Base-by-base conservation (phyloP, 768 basidiomycete genomes). In the Boletus pseudopeckii region DNA sequence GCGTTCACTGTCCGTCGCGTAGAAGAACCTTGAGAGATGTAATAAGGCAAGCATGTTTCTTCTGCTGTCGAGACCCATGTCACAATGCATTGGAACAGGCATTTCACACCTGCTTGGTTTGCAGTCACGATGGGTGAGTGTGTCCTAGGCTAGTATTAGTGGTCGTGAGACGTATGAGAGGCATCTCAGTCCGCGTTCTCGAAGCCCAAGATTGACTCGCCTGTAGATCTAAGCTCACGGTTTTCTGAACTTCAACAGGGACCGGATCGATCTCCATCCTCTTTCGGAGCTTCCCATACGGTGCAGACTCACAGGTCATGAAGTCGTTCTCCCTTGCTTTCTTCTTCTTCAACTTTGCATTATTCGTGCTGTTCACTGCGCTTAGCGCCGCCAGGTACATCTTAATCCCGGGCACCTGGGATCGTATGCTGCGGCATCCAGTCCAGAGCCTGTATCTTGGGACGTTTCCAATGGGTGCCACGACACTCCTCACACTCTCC, bases 221-320 rank as follows among this genome's bases (percentile, higher is more conserved):
- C 11, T 33, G 9, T 34, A 30, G 9, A 45, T 33, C 38, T 34
- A 18, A 20, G 4, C 52, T 53, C 37, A 56, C 32, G 3, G 4
- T 37, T 51, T 43, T 47, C 22, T 39, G 22, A 33, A 37, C 36
- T 44, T 45, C 30, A 9, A 42, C 43, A 73, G 76, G 81, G 7
- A 82, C 80, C 0, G 81, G 81, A 4, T 71, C 76, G 0, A 69
- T 86, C 14, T 80, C 81, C 55, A 75, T 77, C 36, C 74, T 88
- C 33, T 80, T 85, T 62, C 71, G 76, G 37, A 73, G 63, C 10
- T 84, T 83, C 61, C 86, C 84, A 0, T 87, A 85, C 60, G 79
- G 74, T 3, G 63, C 61, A 34, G 66, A 70, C 32, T 74, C 77
- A 5, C 54, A 57, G 11, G 57, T 72, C n/a, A 74, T 82, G 58